Evolutionary conservation across 805 yeast genomes (phyloP), one percentile per base, ranked within the genome.

Genomic region (Hanseniaspora vineae): DNA sequence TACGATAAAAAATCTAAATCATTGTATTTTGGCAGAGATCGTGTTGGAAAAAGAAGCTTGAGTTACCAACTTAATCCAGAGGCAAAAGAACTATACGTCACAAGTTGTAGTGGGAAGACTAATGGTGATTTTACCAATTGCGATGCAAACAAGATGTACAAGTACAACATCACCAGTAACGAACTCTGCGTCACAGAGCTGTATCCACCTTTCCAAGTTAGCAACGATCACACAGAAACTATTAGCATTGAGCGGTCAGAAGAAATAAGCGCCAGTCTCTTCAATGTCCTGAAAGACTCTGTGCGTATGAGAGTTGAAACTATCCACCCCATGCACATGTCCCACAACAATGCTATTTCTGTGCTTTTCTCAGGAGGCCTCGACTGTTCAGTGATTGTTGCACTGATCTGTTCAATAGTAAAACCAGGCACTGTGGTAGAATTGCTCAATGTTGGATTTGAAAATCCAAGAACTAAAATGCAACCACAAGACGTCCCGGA

Each of bases 331-430:
- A 48, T 75, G 2, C 74, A 71, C 49, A 51, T 61, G 11, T 52
- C 60, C 0, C 61, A 61, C 42, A 60, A 65, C 45, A 56, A 59
- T 10, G 61, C 66, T 8, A 63, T 80, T 42, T 83, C 84, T 0
- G 68, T 92, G 0, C 64, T 92, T 32, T 92, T 89, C 58, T 86
- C 96, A 42, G 99, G 99, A 1, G 99, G 99, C 0, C 68, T 92
- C 3, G 99, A 92, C 58, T 92, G 98, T 61, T 81, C 97, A 0
- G 64, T 90, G 0, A 57, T 92, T 20, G 88, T 94, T 0, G 76
- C 79, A 0, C 44, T 81, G 3, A 51, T 64, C 11, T 63, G 65
- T 50, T 53, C 55, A 44, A 62, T 58, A 0, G 39, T 51, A 2
- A 45, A 48, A 10, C 43, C 52, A 4, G 44, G 42, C n/a, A 47